phyloP scores from a whole-genome alignment of 1,139 yeast species.

The Debaryomyces nepalensis region DNA sequence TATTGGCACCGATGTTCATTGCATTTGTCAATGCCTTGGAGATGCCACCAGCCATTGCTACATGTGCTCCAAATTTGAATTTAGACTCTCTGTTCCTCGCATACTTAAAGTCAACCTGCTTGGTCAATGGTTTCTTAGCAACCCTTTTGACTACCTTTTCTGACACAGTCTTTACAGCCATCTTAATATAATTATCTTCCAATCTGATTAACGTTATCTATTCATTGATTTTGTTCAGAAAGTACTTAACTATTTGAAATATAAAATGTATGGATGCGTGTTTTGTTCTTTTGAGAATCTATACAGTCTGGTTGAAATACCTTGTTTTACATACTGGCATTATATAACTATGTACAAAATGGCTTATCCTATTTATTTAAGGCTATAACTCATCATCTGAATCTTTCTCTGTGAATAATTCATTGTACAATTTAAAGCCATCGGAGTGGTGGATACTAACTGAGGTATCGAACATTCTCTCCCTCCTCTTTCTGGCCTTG shows the following conservation, averaged over 20 bases:
- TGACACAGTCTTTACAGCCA: slow-evolving; percentile 4
- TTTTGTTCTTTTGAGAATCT: neutral
- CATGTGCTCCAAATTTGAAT: slow-evolving; percentile 81
- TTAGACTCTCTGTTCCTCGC: slow-evolving; percentile 26
- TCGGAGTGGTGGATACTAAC: slow-evolving; percentile 4
- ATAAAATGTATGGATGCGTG: slow-evolving; percentile 1
- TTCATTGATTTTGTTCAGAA: too few relatives aligned
- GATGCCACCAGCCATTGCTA: slow-evolving; percentile 72
- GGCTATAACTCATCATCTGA: neutral
- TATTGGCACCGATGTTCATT: slow-evolving; percentile 73
- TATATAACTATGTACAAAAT: neutral
- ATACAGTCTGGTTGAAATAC: slow-evolving; percentile 7
- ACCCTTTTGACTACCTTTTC: slow-evolving; percentile 13
- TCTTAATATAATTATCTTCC: too few relatives aligned
- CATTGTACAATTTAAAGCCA: slow-evolving; percentile 11
- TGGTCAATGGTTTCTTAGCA: slow-evolving; percentile 15
- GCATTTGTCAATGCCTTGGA: slow-evolving; percentile 80
- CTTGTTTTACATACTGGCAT: neutral
- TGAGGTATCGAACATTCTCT: slow-evolving; percentile 13
- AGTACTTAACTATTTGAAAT: too few relatives aligned
- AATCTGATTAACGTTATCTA: too few relatives aligned
- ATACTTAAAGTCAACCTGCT: slow-evolving; percentile 24
- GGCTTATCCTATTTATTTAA: too few relatives aligned
- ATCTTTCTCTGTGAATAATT: slow-evolving; percentile 4
- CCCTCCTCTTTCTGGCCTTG: slow-evolving; percentile 11